A percentile compares a stretch with the other conserved stretches of the same genome.
phyloP scores from a whole-genome alignment of 306 rosid genomes.

The Trichosanthes cucumerina region DNA sequence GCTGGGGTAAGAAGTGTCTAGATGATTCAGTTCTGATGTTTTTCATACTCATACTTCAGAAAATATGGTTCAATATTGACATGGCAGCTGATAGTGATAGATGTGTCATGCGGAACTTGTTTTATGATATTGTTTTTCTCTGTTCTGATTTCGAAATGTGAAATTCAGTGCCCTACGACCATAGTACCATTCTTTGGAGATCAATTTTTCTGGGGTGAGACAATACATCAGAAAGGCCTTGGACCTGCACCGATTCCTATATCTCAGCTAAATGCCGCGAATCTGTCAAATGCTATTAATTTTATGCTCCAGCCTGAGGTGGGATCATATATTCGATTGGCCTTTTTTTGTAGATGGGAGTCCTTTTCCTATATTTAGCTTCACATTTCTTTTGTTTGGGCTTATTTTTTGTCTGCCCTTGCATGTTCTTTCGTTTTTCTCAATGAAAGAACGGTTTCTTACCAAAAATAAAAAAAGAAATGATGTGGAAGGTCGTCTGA shows the following conservation, averaged over 20 bases:
- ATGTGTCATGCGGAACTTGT: background rate
- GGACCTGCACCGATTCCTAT: constrained; percentile 85
- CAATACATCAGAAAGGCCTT: constrained; percentile 55
- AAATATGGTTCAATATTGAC: background rate
- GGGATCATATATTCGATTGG: background rate
- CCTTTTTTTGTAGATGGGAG: too few species aligned
- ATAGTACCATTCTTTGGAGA: constrained; percentile 97
- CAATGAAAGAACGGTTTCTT: background rate
- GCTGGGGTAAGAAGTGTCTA: constrained; percentile 58
- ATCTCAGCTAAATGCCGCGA: constrained; percentile 46
- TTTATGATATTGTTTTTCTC: background rate
- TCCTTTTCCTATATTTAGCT: too few species aligned
- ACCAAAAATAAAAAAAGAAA: background rate
- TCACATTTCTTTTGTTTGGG: background rate
- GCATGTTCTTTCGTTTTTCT: too few species aligned
- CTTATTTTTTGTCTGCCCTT: background rate
- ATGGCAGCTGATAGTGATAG: background rate
- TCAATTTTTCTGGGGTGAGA: constrained; percentile 96
- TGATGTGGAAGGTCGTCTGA: background rate
- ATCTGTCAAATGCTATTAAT: constrained; percentile 58
- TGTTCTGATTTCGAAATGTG: constrained; percentile 16
- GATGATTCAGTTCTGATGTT: background rate
- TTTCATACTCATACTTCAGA: background rate
- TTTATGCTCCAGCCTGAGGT: constrained; percentile 98
- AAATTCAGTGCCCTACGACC: constrained; percentile 79